Percentiles rank a stretch among this genome's conserved stretches.
phyloP scores from a whole-genome alignment of 2,329 filamentous ascomycete genomes.

The Tolypocladium tundrense region DNA sequence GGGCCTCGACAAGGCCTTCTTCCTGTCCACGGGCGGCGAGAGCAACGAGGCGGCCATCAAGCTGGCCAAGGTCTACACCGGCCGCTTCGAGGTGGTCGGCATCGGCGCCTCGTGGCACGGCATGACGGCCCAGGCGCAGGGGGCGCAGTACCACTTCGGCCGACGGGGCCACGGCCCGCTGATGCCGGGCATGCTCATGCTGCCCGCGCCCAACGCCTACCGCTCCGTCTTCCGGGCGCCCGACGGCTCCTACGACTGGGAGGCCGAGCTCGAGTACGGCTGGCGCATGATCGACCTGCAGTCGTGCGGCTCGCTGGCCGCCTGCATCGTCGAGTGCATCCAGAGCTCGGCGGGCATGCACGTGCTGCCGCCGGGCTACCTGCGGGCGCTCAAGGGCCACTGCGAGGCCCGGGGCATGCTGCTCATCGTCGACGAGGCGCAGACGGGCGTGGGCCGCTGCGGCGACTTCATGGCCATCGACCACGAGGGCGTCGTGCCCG shows the following conservation, averaged over 20 bases:
- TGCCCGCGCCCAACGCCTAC: constrained; percentile 51
- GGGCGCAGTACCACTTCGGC: constrained; percentile 46
- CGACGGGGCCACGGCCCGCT: constrained; percentile 34
- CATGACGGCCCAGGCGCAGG: constrained; percentile 43
- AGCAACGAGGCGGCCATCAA: constrained; percentile 53
- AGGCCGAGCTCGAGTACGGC: constrained; percentile 49
- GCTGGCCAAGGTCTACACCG: constrained; percentile 53
- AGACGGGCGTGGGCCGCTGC: constrained; percentile 47
- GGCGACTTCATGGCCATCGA: constrained; percentile 51
- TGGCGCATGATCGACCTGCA: constrained; percentile 51
- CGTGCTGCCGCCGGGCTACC: constrained; percentile 47
- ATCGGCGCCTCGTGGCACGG: constrained; percentile 52
- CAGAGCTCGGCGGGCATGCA: constrained; percentile 50
- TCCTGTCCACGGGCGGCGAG: constrained; percentile 47
- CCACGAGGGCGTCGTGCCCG: constrained; percentile 40
- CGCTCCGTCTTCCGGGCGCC: constrained; percentile 47
- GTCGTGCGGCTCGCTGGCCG: constrained; percentile 50
- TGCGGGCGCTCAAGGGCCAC: constrained; percentile 42
- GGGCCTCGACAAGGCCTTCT: constrained; percentile 44
- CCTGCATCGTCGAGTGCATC: constrained; percentile 54
- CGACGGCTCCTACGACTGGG: constrained; percentile 52
- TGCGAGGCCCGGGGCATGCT: constrained; percentile 49
- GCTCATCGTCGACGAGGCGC: constrained; percentile 51
- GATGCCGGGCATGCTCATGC: constrained; percentile 46
- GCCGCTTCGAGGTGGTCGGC: constrained; percentile 55